A percentile compares a stretch with the other conserved stretches of the same genome.
Conservation (phyloP, 108 stramenopile species). For the Conticribra weissflogii region DNA sequence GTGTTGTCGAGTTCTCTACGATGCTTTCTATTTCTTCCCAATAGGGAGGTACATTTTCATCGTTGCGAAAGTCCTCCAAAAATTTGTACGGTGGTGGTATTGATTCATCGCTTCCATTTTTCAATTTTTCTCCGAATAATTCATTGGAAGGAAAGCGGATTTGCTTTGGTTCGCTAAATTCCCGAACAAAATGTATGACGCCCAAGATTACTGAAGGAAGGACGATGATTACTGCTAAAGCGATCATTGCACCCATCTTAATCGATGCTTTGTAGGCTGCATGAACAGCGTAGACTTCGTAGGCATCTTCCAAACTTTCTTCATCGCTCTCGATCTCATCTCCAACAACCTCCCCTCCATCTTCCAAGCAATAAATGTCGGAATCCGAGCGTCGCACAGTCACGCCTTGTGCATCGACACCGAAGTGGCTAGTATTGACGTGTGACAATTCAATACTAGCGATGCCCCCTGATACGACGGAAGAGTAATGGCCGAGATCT, state of each 20-base stretch:
- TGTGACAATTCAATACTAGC: not conserved
- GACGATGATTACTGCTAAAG: not conserved
- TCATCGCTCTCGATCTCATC: not conserved
- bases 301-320: not conserved
- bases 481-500: not conserved
- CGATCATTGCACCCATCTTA: not conserved
- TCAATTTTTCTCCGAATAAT: conserved; percentile 4
- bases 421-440: not conserved
- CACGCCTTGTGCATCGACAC: not conserved
- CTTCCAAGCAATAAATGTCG: not conserved
- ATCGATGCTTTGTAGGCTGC: not conserved
- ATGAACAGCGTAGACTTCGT: not conserved
- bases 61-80: conserved; percentile 19
- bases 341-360: not conserved
- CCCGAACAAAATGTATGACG: not conserved
- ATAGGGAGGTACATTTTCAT: conserved; percentile 20
- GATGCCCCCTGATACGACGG: not conserved
- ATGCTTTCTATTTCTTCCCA: conserved; percentile 37
- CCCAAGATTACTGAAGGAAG: not conserved
- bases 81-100: conserved; percentile 14
- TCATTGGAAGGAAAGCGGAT: conserved; percentile 15
- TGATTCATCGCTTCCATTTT: not conserved
- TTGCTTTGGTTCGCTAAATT: no score
- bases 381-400: not conserved
- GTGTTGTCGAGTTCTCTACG: no score